phyloP scores from a whole-genome alignment of 495 filamentous ascomycete genomes.

The Penicillium herquei region DNA sequence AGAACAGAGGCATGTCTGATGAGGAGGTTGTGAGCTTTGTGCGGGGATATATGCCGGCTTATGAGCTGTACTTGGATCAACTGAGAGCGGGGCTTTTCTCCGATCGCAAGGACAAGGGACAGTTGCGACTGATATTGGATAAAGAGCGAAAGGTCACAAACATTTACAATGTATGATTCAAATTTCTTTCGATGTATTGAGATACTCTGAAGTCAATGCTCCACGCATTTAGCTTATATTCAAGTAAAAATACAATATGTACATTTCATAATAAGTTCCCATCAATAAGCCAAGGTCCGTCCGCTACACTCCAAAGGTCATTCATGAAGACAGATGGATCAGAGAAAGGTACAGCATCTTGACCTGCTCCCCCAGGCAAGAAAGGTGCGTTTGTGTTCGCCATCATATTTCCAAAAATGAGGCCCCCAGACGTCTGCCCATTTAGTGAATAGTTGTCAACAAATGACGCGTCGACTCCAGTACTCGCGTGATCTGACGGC shows the following conservation, averaged over 20 bases:
- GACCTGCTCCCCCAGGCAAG: constrained; percentile 11
- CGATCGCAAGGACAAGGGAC: background rate
- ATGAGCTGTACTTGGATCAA: constrained; percentile 18
- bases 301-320: constrained; percentile 42
- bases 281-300: constrained; percentile 43
- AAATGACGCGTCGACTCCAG: constrained; percentile 1
- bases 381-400: constrained; percentile 15
- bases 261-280: constrained; percentile 20
- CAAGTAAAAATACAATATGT: too few relatives aligned
- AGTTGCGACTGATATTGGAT: constrained; percentile 14
- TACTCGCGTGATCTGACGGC: background rate
- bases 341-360: constrained; percentile 20
- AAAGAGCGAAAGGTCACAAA: constrained; percentile 6
- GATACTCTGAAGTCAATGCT: too few relatives aligned
- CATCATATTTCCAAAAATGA: constrained; percentile 24
- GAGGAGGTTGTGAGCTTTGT: constrained; percentile 15
- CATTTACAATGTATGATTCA: background rate
- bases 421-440: constrained; percentile 16
- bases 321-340: constrained; percentile 22
- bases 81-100: constrained; percentile 8
- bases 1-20: constrained; percentile 12
- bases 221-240: too few relatives aligned
- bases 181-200: too few relatives aligned
- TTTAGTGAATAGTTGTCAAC: constrained; percentile 1
- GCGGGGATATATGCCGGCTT: constrained; percentile 19